Evolutionary conservation across 768 basidiomycete genomes (phyloP), one percentile per base, ranked within the genome.

Genomic region (Gyrodon lividus): DNA sequence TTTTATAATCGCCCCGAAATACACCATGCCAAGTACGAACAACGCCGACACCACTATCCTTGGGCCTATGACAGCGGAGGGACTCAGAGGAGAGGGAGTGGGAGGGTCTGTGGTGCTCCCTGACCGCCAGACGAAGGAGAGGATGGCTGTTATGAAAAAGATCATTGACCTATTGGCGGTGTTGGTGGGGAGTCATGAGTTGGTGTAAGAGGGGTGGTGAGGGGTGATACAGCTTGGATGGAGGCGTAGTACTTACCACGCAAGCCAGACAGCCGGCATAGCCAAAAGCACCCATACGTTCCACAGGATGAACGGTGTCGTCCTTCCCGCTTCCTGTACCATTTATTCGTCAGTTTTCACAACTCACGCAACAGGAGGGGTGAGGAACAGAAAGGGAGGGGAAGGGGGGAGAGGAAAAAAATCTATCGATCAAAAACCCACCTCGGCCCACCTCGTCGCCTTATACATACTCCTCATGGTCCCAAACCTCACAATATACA

Each of bases 371-470:
- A 23, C 17, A 4, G 37, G 12, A 14, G 1, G 3, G 14, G 17
- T 10, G 6, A 7, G 10, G 8, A 31, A 38, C 33, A n/a, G 9
- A 5, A 3, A 3, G 46, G 17, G 51, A 33, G 0, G 10, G 46
- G 17, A 50, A 33, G 0, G 10, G 20, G 41, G 28, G 31, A 49
- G n/a, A n/a, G 26, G 10, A 1, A 16, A 19, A 34, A 43, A 9
- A 1, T 1, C 33, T 19, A 19, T 39, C 9, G 28, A 34, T 28
- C 4, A 40, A 44, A 30, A 20, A 38, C 66, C 13, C 59, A 85
- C 86, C 69, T 87, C 82, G 10, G 86, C 85, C 84, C 86, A 90
- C 50, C 78, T 76, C 7, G 82, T 81, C 1, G 87, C 87, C 51
- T 81, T 80, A 58, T 81, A 74, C 81, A 87, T 86, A 55, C 76